A percentile compares a stretch with the other conserved stretches of the same genome.
These are phyloP conservation scores for Stephanocyclus meneghinianus DNA, from an alignment of 352 stramenopile genomes.

Conservation along the genomic window DNA sequence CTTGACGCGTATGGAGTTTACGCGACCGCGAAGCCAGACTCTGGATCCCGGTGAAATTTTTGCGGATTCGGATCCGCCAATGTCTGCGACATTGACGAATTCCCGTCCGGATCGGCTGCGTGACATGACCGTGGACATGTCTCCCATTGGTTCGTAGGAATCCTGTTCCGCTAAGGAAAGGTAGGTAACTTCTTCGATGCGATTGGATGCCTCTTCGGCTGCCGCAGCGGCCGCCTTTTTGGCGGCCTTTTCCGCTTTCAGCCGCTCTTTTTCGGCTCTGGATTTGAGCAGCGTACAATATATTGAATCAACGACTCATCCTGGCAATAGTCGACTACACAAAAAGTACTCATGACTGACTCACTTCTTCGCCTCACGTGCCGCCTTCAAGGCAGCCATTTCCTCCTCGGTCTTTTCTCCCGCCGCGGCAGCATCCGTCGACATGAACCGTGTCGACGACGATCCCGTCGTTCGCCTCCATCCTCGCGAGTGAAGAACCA, in stretches of 20 bases:
- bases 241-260: slow-evolving; percentile 84
- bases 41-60: slow-evolving; percentile 69
- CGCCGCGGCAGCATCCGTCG: slow-evolving; percentile 4
- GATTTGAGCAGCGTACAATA: neutral
- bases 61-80: slow-evolving; percentile 81
- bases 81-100: slow-evolving; percentile 64
- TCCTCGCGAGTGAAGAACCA: neutral
- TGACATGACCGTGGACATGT: slow-evolving; percentile 73
- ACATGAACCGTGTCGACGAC: slow-evolving; percentile 8
- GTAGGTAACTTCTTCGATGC: slow-evolving; percentile 73
- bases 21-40: slow-evolving; percentile 92
- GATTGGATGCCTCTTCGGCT: slow-evolving; percentile 63
- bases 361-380: slow-evolving; percentile 72
- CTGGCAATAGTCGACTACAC: neutral
- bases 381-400: slow-evolving; percentile 66
- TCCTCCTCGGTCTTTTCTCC: slow-evolving; percentile 75
- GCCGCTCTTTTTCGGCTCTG: slow-evolving; percentile 76
- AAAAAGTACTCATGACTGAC: slow-evolving; percentile 25
- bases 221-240: slow-evolving; percentile 79
- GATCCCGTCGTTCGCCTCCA: neutral
- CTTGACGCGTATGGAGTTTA: slow-evolving; percentile 91
- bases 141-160: slow-evolving; percentile 70
- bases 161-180: slow-evolving; percentile 73
- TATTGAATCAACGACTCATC: slow-evolving; percentile 16
- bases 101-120: slow-evolving; percentile 59